Evolutionary conservation across 257 asterid species (phyloP).

Genomic region (Nicotiana obtusifolia): DNA sequence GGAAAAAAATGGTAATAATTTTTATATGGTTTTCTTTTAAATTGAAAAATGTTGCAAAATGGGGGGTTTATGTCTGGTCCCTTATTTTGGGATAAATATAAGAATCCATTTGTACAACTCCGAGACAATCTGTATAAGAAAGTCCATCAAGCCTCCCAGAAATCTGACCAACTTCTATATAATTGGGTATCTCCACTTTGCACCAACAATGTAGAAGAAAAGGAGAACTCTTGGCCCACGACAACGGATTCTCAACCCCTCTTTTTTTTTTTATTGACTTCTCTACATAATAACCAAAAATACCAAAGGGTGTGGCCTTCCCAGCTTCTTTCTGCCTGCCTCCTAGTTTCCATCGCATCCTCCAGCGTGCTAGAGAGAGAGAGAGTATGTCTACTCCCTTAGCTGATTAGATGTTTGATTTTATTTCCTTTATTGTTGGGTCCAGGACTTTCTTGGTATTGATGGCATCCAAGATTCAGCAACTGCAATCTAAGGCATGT

Average conservation of each 20-base stretch:
- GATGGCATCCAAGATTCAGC: conserved; percentile 41
- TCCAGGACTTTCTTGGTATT: neutral
- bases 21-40: neutral
- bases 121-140: neutral
- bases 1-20: neutral
- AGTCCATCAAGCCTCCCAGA: neutral
- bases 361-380: neutral
- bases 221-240: neutral
- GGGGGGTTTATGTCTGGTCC: neutral
- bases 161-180: neutral
- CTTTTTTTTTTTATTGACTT: neutral
- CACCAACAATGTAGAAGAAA: neutral
- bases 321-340: neutral
- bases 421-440: neutral
- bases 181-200: neutral
- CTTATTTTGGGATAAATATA: neutral
- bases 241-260: neutral
- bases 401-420: neutral
- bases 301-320: neutral
- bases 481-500: conserved; percentile 32
- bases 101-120: no score
- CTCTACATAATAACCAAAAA: neutral
- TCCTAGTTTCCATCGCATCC: neutral
- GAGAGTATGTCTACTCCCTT: neutral
- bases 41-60: neutral